phyloP scores from a whole-genome alignment of 805 yeast species.

The Candida xiaguanensis region DNA sequence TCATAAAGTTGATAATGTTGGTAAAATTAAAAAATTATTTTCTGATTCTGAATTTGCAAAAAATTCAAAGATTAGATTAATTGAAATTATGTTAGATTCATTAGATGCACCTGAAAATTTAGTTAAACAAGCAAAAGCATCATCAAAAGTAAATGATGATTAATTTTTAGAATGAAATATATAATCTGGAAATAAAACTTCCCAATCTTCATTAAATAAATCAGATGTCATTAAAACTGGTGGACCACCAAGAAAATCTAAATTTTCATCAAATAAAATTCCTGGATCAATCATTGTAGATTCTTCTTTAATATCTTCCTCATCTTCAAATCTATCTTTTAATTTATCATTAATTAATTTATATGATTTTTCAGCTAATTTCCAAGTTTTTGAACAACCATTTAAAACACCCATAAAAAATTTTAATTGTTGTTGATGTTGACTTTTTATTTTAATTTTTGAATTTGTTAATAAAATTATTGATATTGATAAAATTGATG shows the following conservation, averaged over 20 bases:
- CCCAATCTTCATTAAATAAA: constrained; percentile 47
- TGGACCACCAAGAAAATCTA: constrained; percentile 49
- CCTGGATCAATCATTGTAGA: constrained; percentile 9
- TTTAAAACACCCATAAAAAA: constrained; percentile 39
- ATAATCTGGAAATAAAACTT: constrained; percentile 46
- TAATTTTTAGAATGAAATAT: constrained; percentile 24
- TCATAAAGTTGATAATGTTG: constrained; percentile 20
- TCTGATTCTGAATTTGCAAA: constrained; percentile 23
- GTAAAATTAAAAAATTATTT: constrained; percentile 24
- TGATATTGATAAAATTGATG: constrained; percentile 44
- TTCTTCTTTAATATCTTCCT: constrained; percentile 4
- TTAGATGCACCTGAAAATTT: constrained; percentile 38
- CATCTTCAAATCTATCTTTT: constrained; percentile 13
- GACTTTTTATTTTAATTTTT: constrained; percentile 20
- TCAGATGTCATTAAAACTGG: constrained; percentile 51
- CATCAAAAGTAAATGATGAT: constrained; percentile 23
- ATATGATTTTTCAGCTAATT: constrained; percentile 43
- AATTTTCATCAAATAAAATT: constrained; percentile 15
- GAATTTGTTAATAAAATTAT: constrained; percentile 35
- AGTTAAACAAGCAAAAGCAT: constrained; percentile 32
- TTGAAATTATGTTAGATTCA: constrained; percentile 33
- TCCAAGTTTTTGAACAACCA: constrained; percentile 46
- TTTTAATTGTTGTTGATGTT: constrained; percentile 26
- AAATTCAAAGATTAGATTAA: constrained; percentile 29
- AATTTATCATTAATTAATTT: constrained; percentile 35